phyloP scores from a whole-genome alignment of 2,329 filamentous ascomycete species.

The Xylaria sp. region DNA sequence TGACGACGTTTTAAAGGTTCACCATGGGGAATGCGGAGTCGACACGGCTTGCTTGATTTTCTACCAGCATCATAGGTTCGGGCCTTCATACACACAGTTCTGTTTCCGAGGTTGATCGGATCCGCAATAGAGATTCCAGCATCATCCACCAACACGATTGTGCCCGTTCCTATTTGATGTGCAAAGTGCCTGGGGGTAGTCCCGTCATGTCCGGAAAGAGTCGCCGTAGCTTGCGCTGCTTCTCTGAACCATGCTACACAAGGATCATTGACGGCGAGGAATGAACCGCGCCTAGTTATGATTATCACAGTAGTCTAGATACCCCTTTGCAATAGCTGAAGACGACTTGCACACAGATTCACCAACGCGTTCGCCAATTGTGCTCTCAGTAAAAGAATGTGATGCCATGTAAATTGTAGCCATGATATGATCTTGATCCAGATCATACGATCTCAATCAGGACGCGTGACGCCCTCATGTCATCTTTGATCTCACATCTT shows the following conservation, averaged over 20 bases:
- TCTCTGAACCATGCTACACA: not conserved
- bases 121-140: conserved; percentile 33
- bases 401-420: not conserved
- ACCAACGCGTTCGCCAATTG: not conserved
- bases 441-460: too few relatives aligned
- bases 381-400: not conserved
- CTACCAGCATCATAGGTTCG: conserved; percentile 34
- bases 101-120: conserved; percentile 31
- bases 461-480: too few relatives aligned
- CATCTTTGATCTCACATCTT: too few relatives aligned
- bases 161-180: conserved; percentile 1
- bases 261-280: not conserved
- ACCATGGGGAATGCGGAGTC: conserved; percentile 35
- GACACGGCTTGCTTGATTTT: conserved; percentile 35
- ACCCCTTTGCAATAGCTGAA: not conserved
- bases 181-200: not conserved
- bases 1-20: conserved; percentile 26
- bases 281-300: not conserved
- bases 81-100: conserved; percentile 31
- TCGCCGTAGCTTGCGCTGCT: not conserved
- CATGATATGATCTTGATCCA: too few relatives aligned
- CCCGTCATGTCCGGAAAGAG: not conserved
- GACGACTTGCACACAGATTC: not conserved
- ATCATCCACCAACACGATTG: conserved; percentile 23
- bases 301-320: not conserved